Base-by-base conservation (phyloP, 2,329 filamentous ascomycete species). In the Apiospora malaysiana region DNA sequence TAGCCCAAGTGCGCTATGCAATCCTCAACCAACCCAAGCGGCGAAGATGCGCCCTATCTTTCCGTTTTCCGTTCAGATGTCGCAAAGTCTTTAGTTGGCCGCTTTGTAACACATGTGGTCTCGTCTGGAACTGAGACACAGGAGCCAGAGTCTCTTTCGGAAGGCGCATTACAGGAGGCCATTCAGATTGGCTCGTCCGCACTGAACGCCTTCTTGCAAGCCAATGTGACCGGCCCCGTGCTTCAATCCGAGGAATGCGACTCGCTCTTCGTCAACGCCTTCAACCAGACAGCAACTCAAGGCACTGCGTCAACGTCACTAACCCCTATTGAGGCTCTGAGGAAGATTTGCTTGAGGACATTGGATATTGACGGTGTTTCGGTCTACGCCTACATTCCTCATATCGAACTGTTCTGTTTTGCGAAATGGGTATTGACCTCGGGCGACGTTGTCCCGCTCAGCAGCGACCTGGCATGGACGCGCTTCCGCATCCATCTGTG, bases 301-400 rank as follows among this genome's bases (percentile, higher is more conserved):
- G 63, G 21, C 23, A 72, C 10, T 14, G n/a, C 65, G 2, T 59
- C 66, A 27, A 69, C 51, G 3, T 51, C 69, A 68, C 40, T 68
- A 42, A 66, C 1, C 47, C 32, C 73, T 0, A 74, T 79, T 49
- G 71, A 72, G n/a, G 63, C 23, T 42, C 72, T 80, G 23, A 76
- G 77, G 51, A 72, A 68, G 4, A 59, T 75, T n/a, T 90, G 94
- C 68, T 84, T 97, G n/a, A 82, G 83, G 2, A 89, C 88, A 21
- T 85, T 98, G 10, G 89, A 91, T 32, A 86, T 94, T 0, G 96
- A 99, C 79, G 96, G 96, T 14, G 92, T 97, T 65, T 92, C 93
- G 0, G 92, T 93, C 0, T 99, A 98, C 81, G 89, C 91, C 66
- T 87, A 97, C 71, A 94, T 94, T 25, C 94, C 95, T 0, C 88